Base-by-base conservation (phyloP, 768 basidiomycete species). In the Galerina sulciceps region DNA sequence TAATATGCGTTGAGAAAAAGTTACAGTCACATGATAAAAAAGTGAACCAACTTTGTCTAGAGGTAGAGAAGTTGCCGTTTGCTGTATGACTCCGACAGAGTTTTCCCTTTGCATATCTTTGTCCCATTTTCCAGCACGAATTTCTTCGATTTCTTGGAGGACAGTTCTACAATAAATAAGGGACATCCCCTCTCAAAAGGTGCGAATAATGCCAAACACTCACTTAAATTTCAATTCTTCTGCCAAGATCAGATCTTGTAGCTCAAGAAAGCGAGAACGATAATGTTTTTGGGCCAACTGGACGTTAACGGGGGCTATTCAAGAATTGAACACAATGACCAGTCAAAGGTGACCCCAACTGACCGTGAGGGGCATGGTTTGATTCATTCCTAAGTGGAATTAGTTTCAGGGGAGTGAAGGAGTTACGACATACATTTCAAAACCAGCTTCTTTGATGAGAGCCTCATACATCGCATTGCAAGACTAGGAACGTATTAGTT, bases 191-290 rank as follows among this genome's bases (percentile, higher is more conserved):
- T 8, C 8, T 4, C n/a, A 31, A 47, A 26, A 49, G 11, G 45
- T 10, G 11, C 4, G 22, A 46, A 22, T 15, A 22, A 31, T 35
- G 8, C 5, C n/a, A 31, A 8, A 6, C 13, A 66, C 81, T 23
- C 67, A 89, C 91, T 85, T 91, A 83, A 95, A 97, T 57, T 83
- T 85, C 26, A 74, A 70, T 74, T 96, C 95, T 68, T 95, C 90
- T 1, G 75, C 80, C 34, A 80, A 66, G 40, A 97, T 93, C 43
- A 88, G 79, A n/a, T 78, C 79, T 55, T 85, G 84, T 3, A 97
- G 76, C 64, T 96, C 91, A 15, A 81, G 68, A 37, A 93, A 79
- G 31, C 94, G 88, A 4, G 80, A 79, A 40, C 80, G 73, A 67
- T 91, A 96, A 71, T 87, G 84, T 49, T 80, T 88, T 68, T 91